Percentiles rank a stretch among this genome's conserved stretches.
phyloP scores from a whole-genome alignment of 1,284 basidiomycete species.

The Cryptococcus hybrid region DNA sequence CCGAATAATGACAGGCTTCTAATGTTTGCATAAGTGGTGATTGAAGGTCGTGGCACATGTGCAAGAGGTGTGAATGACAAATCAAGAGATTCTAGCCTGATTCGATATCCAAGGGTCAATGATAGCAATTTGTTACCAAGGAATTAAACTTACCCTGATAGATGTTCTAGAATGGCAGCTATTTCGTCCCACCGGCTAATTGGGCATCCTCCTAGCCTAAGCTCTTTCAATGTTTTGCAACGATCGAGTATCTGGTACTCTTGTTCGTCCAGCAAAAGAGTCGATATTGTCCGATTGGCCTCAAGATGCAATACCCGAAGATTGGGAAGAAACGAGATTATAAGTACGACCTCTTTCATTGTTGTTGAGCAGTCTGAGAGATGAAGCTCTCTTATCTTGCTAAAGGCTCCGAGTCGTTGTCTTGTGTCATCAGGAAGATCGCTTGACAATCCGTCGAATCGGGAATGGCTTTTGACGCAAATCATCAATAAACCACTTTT shows the following conservation, averaged over 20 bases:
- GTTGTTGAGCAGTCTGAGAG: constrained; percentile 69
- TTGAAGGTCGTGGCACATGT: constrained; percentile 53
- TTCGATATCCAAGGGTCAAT: not conserved
- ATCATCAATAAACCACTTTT: too few relatives aligned
- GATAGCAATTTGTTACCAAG: not conserved
- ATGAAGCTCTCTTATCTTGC: constrained; percentile 62
- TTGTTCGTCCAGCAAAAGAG: not conserved
- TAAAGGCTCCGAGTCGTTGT: constrained; percentile 48
- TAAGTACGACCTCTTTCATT: constrained; percentile 57
- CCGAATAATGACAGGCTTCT: constrained; percentile 48
- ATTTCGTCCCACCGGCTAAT: constrained; percentile 62
- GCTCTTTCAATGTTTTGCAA: constrained; percentile 1
- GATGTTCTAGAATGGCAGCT: constrained; percentile 53
- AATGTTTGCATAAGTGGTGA: constrained; percentile 51
- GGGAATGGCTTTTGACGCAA: constrained; percentile 54
- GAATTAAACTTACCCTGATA: constrained; percentile 56
- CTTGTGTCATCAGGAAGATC: not conserved
- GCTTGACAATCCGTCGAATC: constrained; percentile 55
- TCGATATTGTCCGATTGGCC: constrained; percentile 56
- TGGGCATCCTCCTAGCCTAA: constrained; percentile 64
- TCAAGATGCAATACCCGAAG: constrained; percentile 71
- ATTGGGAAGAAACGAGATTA: constrained; percentile 60
- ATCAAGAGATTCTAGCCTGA: constrained; percentile 60
- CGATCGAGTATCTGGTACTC: not conserved
- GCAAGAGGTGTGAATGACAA: constrained; percentile 65